Conservation (phyloP, 2,329 filamentous ascomycete species). For the Zasmidium citrigriseum region DNA sequence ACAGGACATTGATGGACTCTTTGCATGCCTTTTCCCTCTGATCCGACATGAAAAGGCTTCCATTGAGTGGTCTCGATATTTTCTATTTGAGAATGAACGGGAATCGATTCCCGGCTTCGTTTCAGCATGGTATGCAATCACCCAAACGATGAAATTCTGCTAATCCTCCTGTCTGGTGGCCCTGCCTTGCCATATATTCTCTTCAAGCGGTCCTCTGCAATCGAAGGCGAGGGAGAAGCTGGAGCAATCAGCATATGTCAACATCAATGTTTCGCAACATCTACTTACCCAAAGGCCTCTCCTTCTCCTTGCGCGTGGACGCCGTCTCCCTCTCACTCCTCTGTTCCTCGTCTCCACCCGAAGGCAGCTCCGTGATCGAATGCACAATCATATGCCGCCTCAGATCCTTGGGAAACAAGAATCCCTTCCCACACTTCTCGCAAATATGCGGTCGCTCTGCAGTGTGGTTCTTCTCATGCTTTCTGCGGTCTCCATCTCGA, state of each 20-base stretch:
- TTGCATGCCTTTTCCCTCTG: too few relatives aligned
- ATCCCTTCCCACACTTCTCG: conserved; percentile 10
- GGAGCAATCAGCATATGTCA: background rate
- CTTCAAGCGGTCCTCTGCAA: background rate
- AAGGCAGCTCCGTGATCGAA: background rate
- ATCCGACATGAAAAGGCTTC: too few relatives aligned
- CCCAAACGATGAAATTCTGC: background rate
- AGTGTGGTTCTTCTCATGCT: conserved; percentile 21
- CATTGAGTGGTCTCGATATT: too few relatives aligned
- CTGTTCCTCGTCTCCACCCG: background rate
- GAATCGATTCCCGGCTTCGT: too few relatives aligned
- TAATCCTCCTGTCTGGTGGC: background rate
- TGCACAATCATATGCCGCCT: conserved; percentile 13
- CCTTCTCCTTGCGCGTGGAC: background rate
- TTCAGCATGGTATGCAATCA: too few relatives aligned
- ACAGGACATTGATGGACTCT: too few relatives aligned
- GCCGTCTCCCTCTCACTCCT: background rate
- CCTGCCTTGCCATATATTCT: conserved; percentile 1
- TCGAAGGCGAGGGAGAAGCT: background rate
- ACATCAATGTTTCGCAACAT: too few relatives aligned
- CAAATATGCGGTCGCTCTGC: conserved; percentile 14
- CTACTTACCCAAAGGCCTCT: background rate
- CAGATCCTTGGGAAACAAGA: conserved; percentile 21
- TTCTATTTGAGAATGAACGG: too few relatives aligned
- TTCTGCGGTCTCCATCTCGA: conserved; percentile 18